Base-by-base conservation (phyloP, 2,329 filamentous ascomycete species). In the Cladobotryum protrusum region DNA sequence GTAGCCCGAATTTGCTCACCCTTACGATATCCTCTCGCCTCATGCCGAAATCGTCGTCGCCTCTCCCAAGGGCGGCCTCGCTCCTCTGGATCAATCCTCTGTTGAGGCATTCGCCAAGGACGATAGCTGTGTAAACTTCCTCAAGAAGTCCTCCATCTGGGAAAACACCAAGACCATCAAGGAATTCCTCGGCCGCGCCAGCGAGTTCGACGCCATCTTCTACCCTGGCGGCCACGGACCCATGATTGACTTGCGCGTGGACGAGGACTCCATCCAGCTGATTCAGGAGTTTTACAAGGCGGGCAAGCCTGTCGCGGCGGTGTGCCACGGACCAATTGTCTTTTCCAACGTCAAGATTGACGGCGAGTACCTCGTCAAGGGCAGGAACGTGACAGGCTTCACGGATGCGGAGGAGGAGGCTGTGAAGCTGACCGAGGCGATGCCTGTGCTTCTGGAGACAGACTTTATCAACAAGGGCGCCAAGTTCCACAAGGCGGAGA, bases 281-380 rank as follows among this genome's bases (percentile, higher is more conserved):
- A 80, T 84, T 59, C 68, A 72, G 53, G 81, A 86, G 63, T 86
- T 88, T 63, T 77, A 74, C 59, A 68, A 71, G 36, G 72, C 75
- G 3, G 78, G 75, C 54, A 86, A 86, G 72, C 72, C 81, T 48
- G 76, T 87, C 13, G 71, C 79, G 0, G 81, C 84, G 3, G 82
- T 88, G 42, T 87, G 85, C 71, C 85, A 88, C 67, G 85, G 82
- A 5, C 81, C 84, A 2, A 78, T 78, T 3, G 85, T 77, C 12
- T 71, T 88, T 14, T 72, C 76, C 44, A 75, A 83, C 56, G 83
- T 79, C 34, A 78, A 74, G 58, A 60, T 74, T 17, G 69, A 75
- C 53, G 81, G 80, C 33, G 68, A 72, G 54, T 71, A 72, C 45
- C 66, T 86, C 9, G 64, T 87, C 36, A 66, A 73, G 45, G 81